Conservation (phyloP, 345 rosid species). For the Salix suchowensis region DNA sequence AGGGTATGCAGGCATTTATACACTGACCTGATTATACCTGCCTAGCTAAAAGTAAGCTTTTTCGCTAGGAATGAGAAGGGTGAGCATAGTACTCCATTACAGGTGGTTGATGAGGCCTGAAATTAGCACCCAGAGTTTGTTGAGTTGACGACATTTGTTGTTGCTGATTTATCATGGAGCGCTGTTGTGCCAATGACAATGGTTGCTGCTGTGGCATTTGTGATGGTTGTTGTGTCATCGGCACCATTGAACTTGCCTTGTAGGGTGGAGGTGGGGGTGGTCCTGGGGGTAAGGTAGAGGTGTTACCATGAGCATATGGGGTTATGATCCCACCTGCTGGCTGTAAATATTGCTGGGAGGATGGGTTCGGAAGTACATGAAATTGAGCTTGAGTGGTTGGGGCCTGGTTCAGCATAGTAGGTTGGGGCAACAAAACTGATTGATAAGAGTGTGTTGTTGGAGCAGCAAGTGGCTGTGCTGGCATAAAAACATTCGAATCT, state of each 20-base stretch:
- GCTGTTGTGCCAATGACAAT: conserved; percentile 26
- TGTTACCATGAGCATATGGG: conserved; percentile 54
- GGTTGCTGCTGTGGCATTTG: conserved; percentile 45
- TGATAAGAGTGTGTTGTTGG: conserved; percentile 43
- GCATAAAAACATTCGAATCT: conserved; percentile 40
- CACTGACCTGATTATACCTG: conserved; percentile 5
- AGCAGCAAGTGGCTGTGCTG: conserved; percentile 33
- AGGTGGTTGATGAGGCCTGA: conserved; percentile 61
- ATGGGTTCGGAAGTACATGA: conserved; percentile 51
- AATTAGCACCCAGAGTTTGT: conserved; percentile 43
- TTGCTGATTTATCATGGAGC: conserved; percentile 23
- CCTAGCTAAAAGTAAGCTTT: conserved; percentile 1
- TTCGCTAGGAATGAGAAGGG: conserved; percentile 55
- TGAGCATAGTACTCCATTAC: conserved; percentile 59
- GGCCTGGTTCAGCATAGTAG: conserved; percentile 41
- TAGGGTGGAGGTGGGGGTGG: conserved; percentile 34
- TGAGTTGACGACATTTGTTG: conserved; percentile 28
- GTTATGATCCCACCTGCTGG: conserved; percentile 45
- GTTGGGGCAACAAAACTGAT: conserved; percentile 33
- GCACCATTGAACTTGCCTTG: conserved; percentile 50
- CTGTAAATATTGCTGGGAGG: conserved; percentile 56
- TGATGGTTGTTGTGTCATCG: conserved; percentile 33
- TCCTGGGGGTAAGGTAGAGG: conserved; percentile 56
- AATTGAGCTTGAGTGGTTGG: conserved; percentile 51
- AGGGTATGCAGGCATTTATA: no score